Conservation (phyloP, 768 basidiomycete genomes). For the Suillus subaureus region DNA sequence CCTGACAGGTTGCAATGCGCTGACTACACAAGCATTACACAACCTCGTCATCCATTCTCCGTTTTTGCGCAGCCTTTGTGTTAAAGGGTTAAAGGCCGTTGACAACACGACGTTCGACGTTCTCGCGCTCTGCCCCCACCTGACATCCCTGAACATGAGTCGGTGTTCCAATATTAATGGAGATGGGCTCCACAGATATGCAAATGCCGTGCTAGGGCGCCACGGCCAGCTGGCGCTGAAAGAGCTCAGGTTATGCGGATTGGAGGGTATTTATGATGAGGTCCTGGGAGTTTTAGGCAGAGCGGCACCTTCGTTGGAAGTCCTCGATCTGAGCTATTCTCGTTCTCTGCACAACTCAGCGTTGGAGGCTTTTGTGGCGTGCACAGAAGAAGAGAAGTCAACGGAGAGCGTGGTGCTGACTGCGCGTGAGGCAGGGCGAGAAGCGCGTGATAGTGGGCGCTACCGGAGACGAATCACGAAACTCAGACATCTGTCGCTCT, state of each 20-base stretch:
- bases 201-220: slow-evolving; percentile 45
- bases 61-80: slow-evolving; percentile 53
- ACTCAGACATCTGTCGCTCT: slow-evolving; percentile 74
- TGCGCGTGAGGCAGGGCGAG: slow-evolving; percentile 66
- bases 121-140: slow-evolving; percentile 56
- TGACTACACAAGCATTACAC: slow-evolving; percentile 71
- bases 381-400: slow-evolving; percentile 33
- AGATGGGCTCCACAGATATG: slow-evolving; percentile 56
- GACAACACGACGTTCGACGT: slow-evolving; percentile 75
- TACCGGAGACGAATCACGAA: slow-evolving; percentile 65
- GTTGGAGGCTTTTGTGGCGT: slow-evolving; percentile 70
- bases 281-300: slow-evolving; percentile 68
- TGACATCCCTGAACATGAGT: slow-evolving; percentile 68
- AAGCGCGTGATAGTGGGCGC: slow-evolving; percentile 47
- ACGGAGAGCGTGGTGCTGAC: slow-evolving; percentile 53
- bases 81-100: slow-evolving; percentile 71
- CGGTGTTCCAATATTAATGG: slow-evolving; percentile 72
- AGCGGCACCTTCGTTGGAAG: slow-evolving; percentile 71
- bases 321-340: slow-evolving; percentile 79
- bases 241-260: slow-evolving; percentile 67
- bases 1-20: slow-evolving; percentile 67
- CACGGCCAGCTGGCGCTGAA: slow-evolving; percentile 55
- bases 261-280: slow-evolving; percentile 61
- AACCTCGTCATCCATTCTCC: slow-evolving; percentile 69
- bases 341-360: slow-evolving; percentile 74